Percentiles rank a stretch among this genome's conserved stretches.
phyloP scores from a whole-genome alignment of 305 asterid species.

The Lippia alba region DNA sequence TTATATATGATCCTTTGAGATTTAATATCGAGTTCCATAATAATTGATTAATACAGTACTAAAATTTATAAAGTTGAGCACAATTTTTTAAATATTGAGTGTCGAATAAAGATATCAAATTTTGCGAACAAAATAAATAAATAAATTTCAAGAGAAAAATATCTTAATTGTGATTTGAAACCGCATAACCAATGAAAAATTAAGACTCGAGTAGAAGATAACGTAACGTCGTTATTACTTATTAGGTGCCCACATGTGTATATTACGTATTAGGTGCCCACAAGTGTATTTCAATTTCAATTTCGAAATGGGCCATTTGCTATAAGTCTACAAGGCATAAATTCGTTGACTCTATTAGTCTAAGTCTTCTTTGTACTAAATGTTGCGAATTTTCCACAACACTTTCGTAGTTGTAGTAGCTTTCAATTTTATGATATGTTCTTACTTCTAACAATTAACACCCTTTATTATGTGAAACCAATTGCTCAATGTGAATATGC shows the following conservation, averaged over 20 bases:
- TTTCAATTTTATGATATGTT: not conserved
- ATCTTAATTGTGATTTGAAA: no score
- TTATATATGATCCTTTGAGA: no score
- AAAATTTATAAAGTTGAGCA: no score
- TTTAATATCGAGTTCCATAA: no score
- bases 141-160: no score
- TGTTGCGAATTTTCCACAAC: slow-evolving; percentile 23
- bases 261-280: not conserved
- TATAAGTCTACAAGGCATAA: not conserved
- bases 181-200: slow-evolving; percentile 14
- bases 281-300: not conserved
- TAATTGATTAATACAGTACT: no score
- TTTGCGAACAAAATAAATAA: no score
- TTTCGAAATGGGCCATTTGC: not conserved
- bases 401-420: not conserved
- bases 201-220: not conserved
- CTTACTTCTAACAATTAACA: not conserved
- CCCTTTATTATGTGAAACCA: no score
- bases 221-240: not conserved
- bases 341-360: slow-evolving; percentile 19
- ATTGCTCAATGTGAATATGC: no score
- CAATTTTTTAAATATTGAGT: no score
- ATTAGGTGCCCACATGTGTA: not conserved
- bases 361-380: slow-evolving; percentile 17
- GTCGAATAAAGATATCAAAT: no score